Evolutionary conservation across 2,329 filamentous ascomycete species (phyloP).

Genomic region (Fusarium lateritium): DNA sequence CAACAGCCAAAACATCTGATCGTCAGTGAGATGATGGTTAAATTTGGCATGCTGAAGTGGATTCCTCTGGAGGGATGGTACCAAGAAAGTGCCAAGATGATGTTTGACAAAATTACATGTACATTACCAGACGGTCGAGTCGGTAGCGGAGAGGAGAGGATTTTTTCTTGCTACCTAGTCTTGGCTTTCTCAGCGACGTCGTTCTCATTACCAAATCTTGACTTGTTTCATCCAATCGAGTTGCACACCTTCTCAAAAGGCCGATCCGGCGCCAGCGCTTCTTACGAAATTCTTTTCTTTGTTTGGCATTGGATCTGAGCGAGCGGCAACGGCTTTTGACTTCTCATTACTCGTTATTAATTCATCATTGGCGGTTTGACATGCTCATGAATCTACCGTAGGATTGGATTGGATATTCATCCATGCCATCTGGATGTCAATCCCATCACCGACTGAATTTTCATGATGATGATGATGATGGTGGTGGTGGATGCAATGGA

Average conservation of each 20-base stretch:
- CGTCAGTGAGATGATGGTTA: constrained; percentile 28
- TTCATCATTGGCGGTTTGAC: constrained; percentile 30
- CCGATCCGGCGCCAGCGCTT: constrained; percentile 44
- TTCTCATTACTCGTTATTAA: constrained; percentile 35
- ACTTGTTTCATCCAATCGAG: constrained; percentile 51
- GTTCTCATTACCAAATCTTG: constrained; percentile 58
- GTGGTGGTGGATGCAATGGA: constrained; percentile 1
- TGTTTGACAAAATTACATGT: constrained; percentile 37
- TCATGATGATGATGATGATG: constrained; percentile 3
- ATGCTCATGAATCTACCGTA: neutral
- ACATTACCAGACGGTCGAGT: constrained; percentile 28
- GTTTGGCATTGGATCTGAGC: constrained; percentile 27
- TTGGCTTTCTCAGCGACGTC: constrained; percentile 46
- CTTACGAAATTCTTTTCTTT: constrained; percentile 37
- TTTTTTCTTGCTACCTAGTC: constrained; percentile 38
- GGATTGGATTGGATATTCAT: constrained; percentile 10
- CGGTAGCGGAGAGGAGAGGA: constrained; percentile 10
- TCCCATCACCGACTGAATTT: constrained; percentile 10
- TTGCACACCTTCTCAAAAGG: constrained; percentile 36
- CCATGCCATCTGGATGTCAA: neutral
- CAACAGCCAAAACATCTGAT: constrained; percentile 27
- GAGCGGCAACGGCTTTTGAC: constrained; percentile 34
- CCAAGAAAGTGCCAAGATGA: constrained; percentile 14
- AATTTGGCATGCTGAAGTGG: constrained; percentile 29
- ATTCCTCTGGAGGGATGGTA: constrained; percentile 3